Conservation (phyloP, 805 yeast genomes). For the Priceomyces haplophilus region DNA sequence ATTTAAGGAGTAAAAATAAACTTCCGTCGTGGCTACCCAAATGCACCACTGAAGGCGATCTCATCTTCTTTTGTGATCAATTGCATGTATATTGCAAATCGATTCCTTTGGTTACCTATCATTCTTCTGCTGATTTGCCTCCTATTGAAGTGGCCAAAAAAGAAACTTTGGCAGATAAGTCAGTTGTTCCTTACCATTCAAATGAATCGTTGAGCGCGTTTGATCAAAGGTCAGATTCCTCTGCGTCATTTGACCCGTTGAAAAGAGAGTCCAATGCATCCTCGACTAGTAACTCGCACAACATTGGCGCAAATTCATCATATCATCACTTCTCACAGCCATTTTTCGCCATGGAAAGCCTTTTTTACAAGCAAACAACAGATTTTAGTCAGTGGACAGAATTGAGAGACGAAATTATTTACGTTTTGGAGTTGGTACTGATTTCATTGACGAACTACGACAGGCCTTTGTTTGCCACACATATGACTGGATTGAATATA, state of each 20-base stretch:
- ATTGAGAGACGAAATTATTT: slow-evolving; percentile 45
- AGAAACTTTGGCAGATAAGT: slow-evolving; percentile 18
- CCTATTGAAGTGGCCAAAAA: slow-evolving; percentile 26
- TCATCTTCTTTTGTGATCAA: slow-evolving; percentile 59
- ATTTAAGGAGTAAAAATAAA: slow-evolving; percentile 15
- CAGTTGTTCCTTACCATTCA: slow-evolving; percentile 12
- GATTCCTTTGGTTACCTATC: slow-evolving; percentile 47
- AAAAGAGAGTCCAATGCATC: slow-evolving; percentile 41
- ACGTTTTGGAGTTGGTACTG: slow-evolving; percentile 45
- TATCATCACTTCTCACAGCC: slow-evolving; percentile 44
- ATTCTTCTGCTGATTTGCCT: slow-evolving; percentile 17
- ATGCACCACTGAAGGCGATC: slow-evolving; percentile 50
- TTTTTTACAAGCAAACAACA: slow-evolving; percentile 57
- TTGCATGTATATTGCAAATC: slow-evolving; percentile 57
- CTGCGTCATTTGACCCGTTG: slow-evolving; percentile 25
- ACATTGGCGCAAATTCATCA: slow-evolving; percentile 21
- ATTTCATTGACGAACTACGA: slow-evolving; percentile 52
- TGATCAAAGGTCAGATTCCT: slow-evolving; percentile 8
- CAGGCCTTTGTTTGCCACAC: slow-evolving; percentile 50
- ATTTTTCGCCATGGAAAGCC: slow-evolving; percentile 34
- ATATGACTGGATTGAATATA: slow-evolving; percentile 52
- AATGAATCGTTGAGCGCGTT: slow-evolving; percentile 6
- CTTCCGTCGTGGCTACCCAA: slow-evolving; percentile 58
- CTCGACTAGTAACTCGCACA: slow-evolving; percentile 21
- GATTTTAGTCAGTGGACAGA: slow-evolving; percentile 64